phyloP scores from a whole-genome alignment of 2,329 filamentous ascomycete genomes.

The Venturia asperata region DNA sequence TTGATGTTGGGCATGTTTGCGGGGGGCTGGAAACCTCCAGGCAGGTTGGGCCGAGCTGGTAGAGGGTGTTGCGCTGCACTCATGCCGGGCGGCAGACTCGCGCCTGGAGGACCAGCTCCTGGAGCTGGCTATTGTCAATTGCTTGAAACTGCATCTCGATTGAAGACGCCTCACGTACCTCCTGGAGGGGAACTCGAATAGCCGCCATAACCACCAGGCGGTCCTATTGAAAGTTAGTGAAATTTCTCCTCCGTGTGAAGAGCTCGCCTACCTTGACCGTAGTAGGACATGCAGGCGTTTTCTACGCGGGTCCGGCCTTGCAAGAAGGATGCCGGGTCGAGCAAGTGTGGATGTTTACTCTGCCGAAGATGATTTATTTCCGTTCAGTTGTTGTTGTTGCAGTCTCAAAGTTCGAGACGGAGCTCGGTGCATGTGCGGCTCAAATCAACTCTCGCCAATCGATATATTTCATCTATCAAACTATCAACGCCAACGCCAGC shows the following conservation, averaged over 20 bases:
- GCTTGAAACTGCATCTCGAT: not conserved
- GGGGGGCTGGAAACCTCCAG: slow-evolving; percentile 78
- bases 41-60: slow-evolving; percentile 73
- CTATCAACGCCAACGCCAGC: not conserved
- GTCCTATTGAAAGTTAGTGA: not conserved
- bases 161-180: not conserved
- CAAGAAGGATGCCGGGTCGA: not conserved
- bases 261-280: slow-evolving; percentile 3
- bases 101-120: slow-evolving; percentile 72
- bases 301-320: too few species aligned
- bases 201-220: slow-evolving; percentile 10
- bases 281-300: not conserved
- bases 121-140: slow-evolving; percentile 47
- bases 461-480: not conserved
- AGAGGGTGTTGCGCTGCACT: slow-evolving; percentile 66
- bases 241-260: not conserved
- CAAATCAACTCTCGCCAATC: not conserved
- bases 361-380: not conserved
- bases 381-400: not conserved
- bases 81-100: slow-evolving; percentile 69
- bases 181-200: slow-evolving; percentile 10
- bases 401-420: not conserved
- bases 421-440: too few species aligned
- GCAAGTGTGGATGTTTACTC: not conserved
- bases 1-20: slow-evolving; percentile 96